Conservation (phyloP, 768 basidiomycete genomes). For the Amanita subjunquillea region DNA sequence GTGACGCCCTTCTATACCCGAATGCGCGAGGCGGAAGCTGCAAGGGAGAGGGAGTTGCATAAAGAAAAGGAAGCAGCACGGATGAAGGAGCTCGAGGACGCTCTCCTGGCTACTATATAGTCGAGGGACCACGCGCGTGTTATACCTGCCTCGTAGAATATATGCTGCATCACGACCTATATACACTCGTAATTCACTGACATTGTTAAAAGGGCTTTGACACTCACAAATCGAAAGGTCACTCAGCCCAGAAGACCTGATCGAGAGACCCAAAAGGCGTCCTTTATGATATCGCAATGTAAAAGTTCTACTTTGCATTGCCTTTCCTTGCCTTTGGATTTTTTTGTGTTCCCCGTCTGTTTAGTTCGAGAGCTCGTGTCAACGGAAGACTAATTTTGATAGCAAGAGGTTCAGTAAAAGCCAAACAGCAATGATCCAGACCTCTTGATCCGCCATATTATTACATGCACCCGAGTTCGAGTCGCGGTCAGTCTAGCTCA, state of each 20-base stretch:
- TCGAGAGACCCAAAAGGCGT: constrained; percentile 67
- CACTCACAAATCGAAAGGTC: constrained; percentile 12
- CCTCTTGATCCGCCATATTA: background rate
- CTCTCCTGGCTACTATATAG: constrained; percentile 40
- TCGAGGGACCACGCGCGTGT: background rate
- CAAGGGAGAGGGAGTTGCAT: constrained; percentile 47
- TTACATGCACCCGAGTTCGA: background rate
- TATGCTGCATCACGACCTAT: background rate
- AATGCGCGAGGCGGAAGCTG: constrained; percentile 55
- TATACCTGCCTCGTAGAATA: background rate
- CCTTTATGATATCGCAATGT: constrained; percentile 79
- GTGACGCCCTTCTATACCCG: constrained; percentile 62
- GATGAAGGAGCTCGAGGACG: constrained; percentile 60
- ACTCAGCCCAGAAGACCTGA: constrained; percentile 35
- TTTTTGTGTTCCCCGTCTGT: constrained; percentile 6
- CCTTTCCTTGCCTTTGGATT: constrained; percentile 13
- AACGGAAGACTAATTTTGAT: background rate
- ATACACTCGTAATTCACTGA: background rate
- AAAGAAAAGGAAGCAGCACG: constrained; percentile 38
- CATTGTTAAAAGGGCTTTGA: background rate
- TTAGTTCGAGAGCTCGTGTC: background rate
- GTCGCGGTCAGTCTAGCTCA: background rate
- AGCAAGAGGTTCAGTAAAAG: background rate
- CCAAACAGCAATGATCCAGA: background rate
- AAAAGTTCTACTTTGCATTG: constrained; percentile 40